A percentile compares a stretch with the other conserved stretches of the same genome.
Evolutionary conservation across 805 yeast genomes (phyloP).

Genomic region (Myxozyma lipomycoides): DNA sequence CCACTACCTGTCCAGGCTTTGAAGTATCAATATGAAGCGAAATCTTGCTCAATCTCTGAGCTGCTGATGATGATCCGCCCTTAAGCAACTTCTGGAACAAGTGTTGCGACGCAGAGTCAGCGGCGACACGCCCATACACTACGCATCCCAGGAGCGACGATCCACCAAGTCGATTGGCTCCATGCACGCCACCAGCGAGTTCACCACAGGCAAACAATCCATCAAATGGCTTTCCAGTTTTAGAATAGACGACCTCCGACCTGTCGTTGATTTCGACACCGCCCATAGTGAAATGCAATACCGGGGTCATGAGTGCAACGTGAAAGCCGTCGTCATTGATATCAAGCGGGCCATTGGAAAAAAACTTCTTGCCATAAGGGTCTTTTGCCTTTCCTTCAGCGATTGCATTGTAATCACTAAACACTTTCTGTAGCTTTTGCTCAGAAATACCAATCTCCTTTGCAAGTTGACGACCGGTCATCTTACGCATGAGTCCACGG

Average conservation of each 20-base stretch:
- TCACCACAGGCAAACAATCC: conserved; percentile 57
- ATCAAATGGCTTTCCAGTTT: conserved; percentile 34
- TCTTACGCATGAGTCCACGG: conserved; percentile 51
- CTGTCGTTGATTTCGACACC: conserved; percentile 54
- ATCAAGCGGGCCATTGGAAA: conserved; percentile 47
- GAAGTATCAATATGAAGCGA: conserved; percentile 39
- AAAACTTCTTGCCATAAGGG: conserved; percentile 47
- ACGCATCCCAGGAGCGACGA: conserved; percentile 55
- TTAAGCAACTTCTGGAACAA: conserved; percentile 37
- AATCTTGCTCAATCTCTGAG: conserved; percentile 43
- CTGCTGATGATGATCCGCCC: conserved; percentile 29
- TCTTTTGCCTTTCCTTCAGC: conserved; percentile 39
- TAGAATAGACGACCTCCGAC: conserved; percentile 39
- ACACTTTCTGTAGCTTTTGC: conserved; percentile 36
- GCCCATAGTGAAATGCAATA: conserved; percentile 66
- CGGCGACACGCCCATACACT: conserved; percentile 49
- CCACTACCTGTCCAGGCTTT: conserved; percentile 29
- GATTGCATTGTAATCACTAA: conserved; percentile 45
- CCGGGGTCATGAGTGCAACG: conserved; percentile 53
- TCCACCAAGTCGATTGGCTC: conserved; percentile 54
- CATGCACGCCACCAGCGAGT: conserved; percentile 58
- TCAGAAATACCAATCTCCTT: conserved; percentile 41
- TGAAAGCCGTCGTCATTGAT: conserved; percentile 42
- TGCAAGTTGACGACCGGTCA: conserved; percentile 45
- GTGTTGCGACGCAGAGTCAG: conserved; percentile 40